These are phyloP conservation scores for Phytophthora europaea DNA, from an alignment of 352 stramenopile species.

Conservation along the genomic window DNA sequence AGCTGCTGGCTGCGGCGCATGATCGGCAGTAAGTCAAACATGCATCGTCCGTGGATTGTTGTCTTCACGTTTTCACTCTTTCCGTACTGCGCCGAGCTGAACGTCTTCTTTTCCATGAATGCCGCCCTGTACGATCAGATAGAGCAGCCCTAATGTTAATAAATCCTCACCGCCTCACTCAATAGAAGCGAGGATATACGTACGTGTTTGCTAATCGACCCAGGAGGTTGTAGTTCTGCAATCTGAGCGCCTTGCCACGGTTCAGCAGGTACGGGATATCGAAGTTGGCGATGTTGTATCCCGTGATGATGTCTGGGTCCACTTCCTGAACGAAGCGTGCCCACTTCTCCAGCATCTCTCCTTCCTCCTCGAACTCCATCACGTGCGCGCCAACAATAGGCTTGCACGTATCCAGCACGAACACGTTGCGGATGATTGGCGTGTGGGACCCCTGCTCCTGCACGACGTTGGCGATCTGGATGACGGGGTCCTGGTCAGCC, in stretches of 20 bases:
- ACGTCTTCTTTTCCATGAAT: constrained; percentile 98
- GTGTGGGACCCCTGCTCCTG: constrained; percentile 86
- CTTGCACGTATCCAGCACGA: constrained; percentile 98
- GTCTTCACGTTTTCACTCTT: constrained; percentile 99
- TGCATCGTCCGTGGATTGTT: constrained; percentile 97
- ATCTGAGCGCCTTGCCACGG: constrained; percentile 94
- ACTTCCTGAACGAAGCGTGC: constrained; percentile 95
- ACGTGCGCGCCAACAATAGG: constrained; percentile 99
- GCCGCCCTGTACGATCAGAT: constrained; percentile 40
- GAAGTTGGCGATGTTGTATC: constrained; percentile 99
- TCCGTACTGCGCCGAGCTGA: constrained; percentile 98
- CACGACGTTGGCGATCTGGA: constrained; percentile 99
- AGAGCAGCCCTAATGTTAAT: constrained; percentile 5
- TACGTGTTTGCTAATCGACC: constrained; percentile 91
- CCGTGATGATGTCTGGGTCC: constrained; percentile 99
- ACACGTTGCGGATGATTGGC: constrained; percentile 95
- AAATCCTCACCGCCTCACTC: not conserved
- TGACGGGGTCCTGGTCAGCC: constrained; percentile 97
- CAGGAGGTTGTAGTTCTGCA: constrained; percentile 81
- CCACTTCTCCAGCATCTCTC: constrained; percentile 98
- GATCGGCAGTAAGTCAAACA: constrained; percentile 99
- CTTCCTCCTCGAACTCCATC: constrained; percentile 96
- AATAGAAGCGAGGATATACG: constrained; percentile 24
- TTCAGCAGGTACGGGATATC: constrained; percentile 99
- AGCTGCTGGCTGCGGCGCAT: constrained; percentile 99